A percentile compares a stretch with the other conserved stretches of the same genome.
Conservation (phyloP, 2,329 filamentous ascomycete genomes). For the Huntiella abstrusa region DNA sequence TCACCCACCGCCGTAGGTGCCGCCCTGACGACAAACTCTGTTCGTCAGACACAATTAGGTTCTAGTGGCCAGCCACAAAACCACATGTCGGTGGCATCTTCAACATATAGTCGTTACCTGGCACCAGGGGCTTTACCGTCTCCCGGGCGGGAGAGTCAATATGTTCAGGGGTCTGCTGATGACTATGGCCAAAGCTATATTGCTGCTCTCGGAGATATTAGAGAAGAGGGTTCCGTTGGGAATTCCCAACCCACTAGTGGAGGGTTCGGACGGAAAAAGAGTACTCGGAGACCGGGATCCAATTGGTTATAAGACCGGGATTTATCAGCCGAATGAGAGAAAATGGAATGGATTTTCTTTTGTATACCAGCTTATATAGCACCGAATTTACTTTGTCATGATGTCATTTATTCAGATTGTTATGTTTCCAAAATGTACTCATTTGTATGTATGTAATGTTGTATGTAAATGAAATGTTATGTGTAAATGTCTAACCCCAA, state of each 20-base stretch:
- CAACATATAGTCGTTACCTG: conserved; percentile 10
- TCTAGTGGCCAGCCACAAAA: conserved; percentile 1
- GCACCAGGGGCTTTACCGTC: conserved; percentile 9
- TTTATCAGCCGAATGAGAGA: neutral
- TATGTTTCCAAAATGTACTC: too few species aligned
- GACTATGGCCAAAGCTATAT: conserved; percentile 27
- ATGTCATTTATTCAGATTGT: too few species aligned
- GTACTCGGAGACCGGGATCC: conserved; percentile 5
- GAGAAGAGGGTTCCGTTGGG: conserved; percentile 16
- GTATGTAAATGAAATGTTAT: too few species aligned
- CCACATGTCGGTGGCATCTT: conserved; percentile 10
- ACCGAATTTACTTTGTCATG: too few species aligned
- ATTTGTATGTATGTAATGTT: too few species aligned
- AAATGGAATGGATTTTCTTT: too few species aligned
- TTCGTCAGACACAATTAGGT: too few species aligned
- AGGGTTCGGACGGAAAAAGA: neutral
- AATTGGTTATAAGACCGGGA: conserved; percentile 5
- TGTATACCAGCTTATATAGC: too few species aligned
- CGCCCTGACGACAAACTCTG: conserved; percentile 5
- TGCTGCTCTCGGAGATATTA: conserved; percentile 21
- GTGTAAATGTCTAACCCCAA: too few species aligned
- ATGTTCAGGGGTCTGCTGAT: conserved; percentile 16
- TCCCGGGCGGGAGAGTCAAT: conserved; percentile 6
- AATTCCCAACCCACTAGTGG: conserved; percentile 1
- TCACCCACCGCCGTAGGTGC: conserved; percentile 1